These are phyloP conservation scores for Trichoderma polysporum DNA, from an alignment of 2,329 filamentous ascomycete species.

Conservation along the genomic window DNA sequence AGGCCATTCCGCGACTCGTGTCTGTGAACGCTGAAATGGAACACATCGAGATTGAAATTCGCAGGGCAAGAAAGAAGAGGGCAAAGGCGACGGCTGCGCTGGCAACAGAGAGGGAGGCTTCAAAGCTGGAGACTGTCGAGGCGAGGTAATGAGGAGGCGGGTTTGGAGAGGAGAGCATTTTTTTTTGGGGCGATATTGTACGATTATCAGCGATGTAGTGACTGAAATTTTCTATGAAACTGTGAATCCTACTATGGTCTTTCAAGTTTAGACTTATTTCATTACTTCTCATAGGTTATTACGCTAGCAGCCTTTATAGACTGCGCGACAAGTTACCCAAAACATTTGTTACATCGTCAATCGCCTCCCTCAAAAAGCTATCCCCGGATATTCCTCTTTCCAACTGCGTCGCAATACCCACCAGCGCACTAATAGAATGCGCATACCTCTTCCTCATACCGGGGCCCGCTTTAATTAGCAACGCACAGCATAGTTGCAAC, in stretches of 20 bases:
- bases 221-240: neutral
- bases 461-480: conserved; percentile 48
- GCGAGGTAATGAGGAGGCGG: neutral
- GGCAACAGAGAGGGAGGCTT: conserved; percentile 33
- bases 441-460: conserved; percentile 51
- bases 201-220: neutral
- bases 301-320: neutral
- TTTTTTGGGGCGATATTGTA: neutral
- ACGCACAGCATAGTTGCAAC: conserved; percentile 54
- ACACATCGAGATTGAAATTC: conserved; percentile 66
- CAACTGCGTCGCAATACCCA: conserved; percentile 48
- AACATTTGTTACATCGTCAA: conserved; percentile 47
- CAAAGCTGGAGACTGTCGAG: conserved; percentile 20
- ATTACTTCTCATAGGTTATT: neutral
- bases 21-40: conserved; percentile 61
- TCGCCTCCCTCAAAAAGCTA: conserved; percentile 39
- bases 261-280: neutral
- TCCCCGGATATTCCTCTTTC: conserved; percentile 32
- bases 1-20: conserved; percentile 56
- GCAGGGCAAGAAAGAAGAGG: conserved; percentile 57
- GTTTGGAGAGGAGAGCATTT: conserved; percentile 4
- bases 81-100: conserved; percentile 45
- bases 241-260: neutral
- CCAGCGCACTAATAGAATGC: conserved; percentile 51
- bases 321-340: conserved; percentile 27